Evolutionary conservation across 495 filamentous ascomycete species (phyloP), one percentile per base, ranked within the genome.

Genomic region (Penicillium paradoxum): DNA sequence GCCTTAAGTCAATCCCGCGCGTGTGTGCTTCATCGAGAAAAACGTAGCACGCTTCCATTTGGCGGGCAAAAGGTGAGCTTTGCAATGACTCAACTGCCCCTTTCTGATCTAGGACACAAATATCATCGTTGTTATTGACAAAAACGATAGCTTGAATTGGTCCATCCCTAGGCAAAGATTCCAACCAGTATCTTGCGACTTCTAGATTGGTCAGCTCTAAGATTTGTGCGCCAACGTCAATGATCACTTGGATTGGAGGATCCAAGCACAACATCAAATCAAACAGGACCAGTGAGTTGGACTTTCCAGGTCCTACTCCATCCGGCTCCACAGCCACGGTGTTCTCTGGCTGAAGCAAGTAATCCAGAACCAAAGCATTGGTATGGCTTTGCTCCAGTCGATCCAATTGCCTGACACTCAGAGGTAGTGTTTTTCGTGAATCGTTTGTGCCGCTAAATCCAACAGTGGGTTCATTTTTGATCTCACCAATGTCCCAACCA

Each of bases 371-470:
- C 9, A 79, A 54, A 0, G 85, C 83, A 60, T 87, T 89, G 4
- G 85, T 89, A 48, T 84, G 79, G 6, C 64, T 58, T 38, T 85
- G 82, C 24, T 63, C 67, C 0, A 70, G 67, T 0, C 84, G 74
- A 55, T 89, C 82, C 0, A 76, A 59, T 18, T 87, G 80, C 4
- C 57, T 53, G 0, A 89, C 68, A 14, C 65, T 64, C 1, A 86
- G 61, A 1, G 86, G 84, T 0, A 88, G 70, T 2, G 82, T 62
- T 27, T 71, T 57, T 39, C 75, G 72, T 17, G 76, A 81, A 58
- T 91, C 85, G 34, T 86, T 89, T 0, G 87, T 91, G 2, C 87
- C 86, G 62, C 84, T 88, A 53, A 90, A 90, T 0, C 86, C 85
- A 0, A 80, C 84, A 0, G 80, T 81, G 0, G 73, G 57, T 25